Conservation (phyloP, 208 protist species). For the Naegleria lovaniensis region DNA sequence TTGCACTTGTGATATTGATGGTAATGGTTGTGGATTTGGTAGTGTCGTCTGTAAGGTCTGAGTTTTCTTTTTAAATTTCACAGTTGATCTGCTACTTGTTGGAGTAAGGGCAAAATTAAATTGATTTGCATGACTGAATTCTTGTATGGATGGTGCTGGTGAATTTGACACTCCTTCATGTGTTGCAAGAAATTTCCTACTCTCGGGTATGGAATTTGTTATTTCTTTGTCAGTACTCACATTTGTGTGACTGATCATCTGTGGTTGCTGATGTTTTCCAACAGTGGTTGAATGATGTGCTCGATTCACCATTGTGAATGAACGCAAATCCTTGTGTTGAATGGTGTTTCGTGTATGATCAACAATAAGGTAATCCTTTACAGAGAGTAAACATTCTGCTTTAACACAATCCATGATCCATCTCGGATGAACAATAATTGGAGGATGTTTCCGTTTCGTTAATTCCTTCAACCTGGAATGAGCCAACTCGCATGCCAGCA, state of each 20-base stretch:
- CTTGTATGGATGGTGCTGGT: no score
- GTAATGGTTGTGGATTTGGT: not conserved
- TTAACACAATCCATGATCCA: not conserved
- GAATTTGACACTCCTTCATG: no score
- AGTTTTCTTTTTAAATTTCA: not conserved
- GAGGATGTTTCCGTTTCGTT: not conserved
- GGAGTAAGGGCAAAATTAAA: not conserved
- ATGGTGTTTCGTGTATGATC: not conserved
- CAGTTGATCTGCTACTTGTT: not conserved
- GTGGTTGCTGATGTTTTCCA: not conserved
- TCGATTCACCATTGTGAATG: not conserved
- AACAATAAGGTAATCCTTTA: not conserved
- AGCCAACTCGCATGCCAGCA: not conserved
- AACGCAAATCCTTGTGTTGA: not conserved
- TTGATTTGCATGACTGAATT: not conserved
- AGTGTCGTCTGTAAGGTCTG: not conserved
- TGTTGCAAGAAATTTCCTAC: no score
- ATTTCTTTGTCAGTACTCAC: no score
- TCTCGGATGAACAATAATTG: not conserved
- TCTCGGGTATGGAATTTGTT: no score
- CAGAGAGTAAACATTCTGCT: not conserved
- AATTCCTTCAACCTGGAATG: slow-evolving; percentile 1
- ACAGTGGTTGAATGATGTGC: no score
- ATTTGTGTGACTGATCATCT: no score
- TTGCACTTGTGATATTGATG: not conserved